Evolutionary conservation across 306 rosid species (phyloP), one percentile per base, ranked within the genome.

Genomic region (Gillenia trifoliata): DNA sequence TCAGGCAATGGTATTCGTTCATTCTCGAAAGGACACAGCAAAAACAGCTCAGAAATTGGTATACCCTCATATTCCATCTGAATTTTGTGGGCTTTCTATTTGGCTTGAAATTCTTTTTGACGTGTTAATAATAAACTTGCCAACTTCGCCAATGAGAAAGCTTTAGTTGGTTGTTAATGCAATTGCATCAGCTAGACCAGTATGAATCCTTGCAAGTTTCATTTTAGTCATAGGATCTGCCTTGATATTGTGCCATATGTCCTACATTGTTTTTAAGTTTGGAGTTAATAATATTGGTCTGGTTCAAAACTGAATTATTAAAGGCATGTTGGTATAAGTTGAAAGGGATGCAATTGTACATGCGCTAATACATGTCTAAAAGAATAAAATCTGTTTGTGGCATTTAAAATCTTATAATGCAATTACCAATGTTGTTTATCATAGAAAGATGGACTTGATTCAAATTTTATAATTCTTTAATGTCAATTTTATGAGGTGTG

Each of bases 1-100:
- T 85, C 98, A 91, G 81, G 94, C 94, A 68, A 93, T 93, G 98
- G 97, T 93, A 62, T 93, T 93, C 81, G 98, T 93, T 72, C 97
- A 93, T 83, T 93, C 98, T 55, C 88, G 98, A 49, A 93, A 93
- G 71, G 97, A 93, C 87, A 93, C 98, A 26, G 97, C 80, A 56
- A 93, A 91, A 87, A 93, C 98, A 23, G 97, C 98, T 36, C 79
- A 88, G 81, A 93, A 86, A 81, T 83, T 93, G 96, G 98, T 91
- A 85, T 72, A 73, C 64, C 31, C 70, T 71, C 71, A 11, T 73
- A 16, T 75, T 61, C 25, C 29, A 50, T 68, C 55, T 43, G 68
- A 70, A 74, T 77, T 70, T 68, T 71, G 16, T 75, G 17, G 70
- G 36, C 17, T 47, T 64, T 34, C 49, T 74, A 71, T 74, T 77